A percentile compares a stretch with the other conserved stretches of the same genome.
Conservation (phyloP, 352 stramenopile genomes). For the Pythium inflatum region DNA sequence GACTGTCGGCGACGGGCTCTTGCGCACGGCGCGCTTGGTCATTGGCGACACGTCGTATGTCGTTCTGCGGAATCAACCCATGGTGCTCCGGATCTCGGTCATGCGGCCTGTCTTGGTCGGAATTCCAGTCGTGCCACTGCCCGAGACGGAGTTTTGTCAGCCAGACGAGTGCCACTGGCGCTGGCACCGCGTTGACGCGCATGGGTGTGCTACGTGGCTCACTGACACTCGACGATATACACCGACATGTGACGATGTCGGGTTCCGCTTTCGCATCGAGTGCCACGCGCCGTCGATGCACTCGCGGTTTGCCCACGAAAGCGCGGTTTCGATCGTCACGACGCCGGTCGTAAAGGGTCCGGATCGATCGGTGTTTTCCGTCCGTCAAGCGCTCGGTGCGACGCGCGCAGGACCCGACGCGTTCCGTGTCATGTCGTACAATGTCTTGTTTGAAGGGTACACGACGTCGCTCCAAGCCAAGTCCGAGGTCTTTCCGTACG, state of each 20-base stretch:
- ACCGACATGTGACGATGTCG: conserved; percentile 47
- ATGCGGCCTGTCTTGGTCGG: conserved; percentile 53
- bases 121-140: conserved; percentile 51
- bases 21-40: conserved; percentile 43
- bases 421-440: conserved; percentile 85
- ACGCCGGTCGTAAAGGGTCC: conserved; percentile 44
- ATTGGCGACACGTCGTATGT: conserved; percentile 51
- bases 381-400: conserved; percentile 33
- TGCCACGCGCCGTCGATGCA: conserved; percentile 50
- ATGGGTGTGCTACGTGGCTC: conserved; percentile 17
- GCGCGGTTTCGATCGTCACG: conserved; percentile 40
- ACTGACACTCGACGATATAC: conserved; percentile 42
- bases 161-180: conserved; percentile 64
- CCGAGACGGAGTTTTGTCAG: conserved; percentile 64
- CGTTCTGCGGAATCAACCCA: conserved; percentile 65
- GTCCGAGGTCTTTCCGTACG: conserved; percentile 70
- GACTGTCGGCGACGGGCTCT: conserved; percentile 52
- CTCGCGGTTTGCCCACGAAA: conserved; percentile 43
- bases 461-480: conserved; percentile 58
- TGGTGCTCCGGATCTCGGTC: conserved; percentile 52
- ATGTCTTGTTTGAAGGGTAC: conserved; percentile 79
- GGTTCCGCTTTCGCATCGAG: conserved; percentile 54
- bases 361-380: conserved; percentile 56
- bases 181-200: conserved; percentile 51
- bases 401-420: conserved; percentile 22